Evolutionary conservation across 73 alveolate genomes (phyloP).

Genomic region (Paramecium sexaurelia): DNA sequence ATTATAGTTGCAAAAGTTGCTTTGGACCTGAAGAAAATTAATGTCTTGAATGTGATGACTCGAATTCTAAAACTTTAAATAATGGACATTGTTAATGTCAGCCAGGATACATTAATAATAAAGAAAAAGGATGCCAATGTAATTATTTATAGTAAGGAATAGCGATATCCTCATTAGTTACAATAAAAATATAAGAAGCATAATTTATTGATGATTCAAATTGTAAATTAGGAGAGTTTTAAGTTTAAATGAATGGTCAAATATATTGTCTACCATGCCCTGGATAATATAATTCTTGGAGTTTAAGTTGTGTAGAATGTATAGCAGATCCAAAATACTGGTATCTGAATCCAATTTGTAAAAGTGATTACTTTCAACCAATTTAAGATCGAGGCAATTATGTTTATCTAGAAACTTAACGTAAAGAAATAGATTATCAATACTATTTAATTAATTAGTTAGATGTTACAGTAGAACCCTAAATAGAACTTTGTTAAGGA

Average conservation of each 20-base stretch:
- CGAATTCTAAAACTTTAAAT: too few relatives aligned
- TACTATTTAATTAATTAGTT: not conserved
- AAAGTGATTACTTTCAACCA: not conserved
- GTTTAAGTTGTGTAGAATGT: not conserved
- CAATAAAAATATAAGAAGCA: not conserved
- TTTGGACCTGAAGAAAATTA: not conserved
- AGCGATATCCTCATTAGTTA: too few relatives aligned
- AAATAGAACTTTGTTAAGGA: not conserved
- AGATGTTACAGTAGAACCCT: not conserved
- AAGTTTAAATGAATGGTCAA: not conserved
- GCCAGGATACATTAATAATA: too few relatives aligned
- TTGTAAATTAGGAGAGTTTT: not conserved
- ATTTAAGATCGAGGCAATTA: not conserved
- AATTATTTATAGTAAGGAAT: too few relatives aligned
- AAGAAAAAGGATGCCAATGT: too few relatives aligned
- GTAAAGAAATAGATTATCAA: not conserved
- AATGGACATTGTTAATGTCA: too few relatives aligned
- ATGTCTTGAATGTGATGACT: too few relatives aligned
- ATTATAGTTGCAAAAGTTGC: not conserved
- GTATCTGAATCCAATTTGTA: not conserved
- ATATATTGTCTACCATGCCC: not conserved
- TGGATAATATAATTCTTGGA: not conserved
- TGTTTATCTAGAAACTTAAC: not conserved
- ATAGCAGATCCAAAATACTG: not conserved
- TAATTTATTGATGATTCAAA: not conserved